Evolutionary conservation across 2,329 filamentous ascomycete species (phyloP).

Genomic region (Hysterium pulicare): DNA sequence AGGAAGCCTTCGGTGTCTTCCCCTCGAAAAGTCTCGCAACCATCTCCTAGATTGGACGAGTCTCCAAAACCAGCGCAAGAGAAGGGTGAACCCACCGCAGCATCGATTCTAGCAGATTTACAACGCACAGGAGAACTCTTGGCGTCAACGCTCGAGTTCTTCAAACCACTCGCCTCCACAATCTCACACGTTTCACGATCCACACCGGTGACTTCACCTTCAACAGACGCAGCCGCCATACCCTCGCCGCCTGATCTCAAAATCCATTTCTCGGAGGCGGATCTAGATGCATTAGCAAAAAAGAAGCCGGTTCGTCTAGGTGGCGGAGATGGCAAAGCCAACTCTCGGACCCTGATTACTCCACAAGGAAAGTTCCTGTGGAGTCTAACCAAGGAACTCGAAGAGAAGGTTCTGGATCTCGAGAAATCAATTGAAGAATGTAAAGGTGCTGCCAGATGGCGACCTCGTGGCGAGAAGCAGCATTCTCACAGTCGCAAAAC

Average conservation of each 20-base stretch:
- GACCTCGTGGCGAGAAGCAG: conserved; percentile 20
- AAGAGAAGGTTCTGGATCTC: conserved; percentile 66
- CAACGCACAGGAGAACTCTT: conserved; percentile 38
- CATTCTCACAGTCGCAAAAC: background rate
- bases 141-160: conserved; percentile 40
- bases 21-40: conserved; percentile 10
- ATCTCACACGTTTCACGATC: conserved; percentile 28
- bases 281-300: conserved; percentile 52
- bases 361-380: conserved; percentile 74
- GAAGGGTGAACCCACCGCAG: conserved; percentile 28
- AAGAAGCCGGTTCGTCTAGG: conserved; percentile 49
- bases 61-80: conserved; percentile 35
- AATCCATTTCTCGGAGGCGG: conserved; percentile 38
- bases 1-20: conserved; percentile 20
- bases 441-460: conserved; percentile 27
- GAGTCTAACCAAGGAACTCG: conserved; percentile 65
- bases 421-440: conserved; percentile 49
- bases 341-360: conserved; percentile 65
- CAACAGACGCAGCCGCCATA: conserved; percentile 20
- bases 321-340: conserved; percentile 42
- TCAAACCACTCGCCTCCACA: conserved; percentile 39
- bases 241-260: conserved; percentile 34
- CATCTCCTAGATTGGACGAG: background rate
- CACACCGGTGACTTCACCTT: conserved; percentile 9
- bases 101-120: conserved; percentile 38